Evolutionary conservation across 2,329 filamentous ascomycete species (phyloP).

Genomic region (Kalaharituber pfeilii): DNA sequence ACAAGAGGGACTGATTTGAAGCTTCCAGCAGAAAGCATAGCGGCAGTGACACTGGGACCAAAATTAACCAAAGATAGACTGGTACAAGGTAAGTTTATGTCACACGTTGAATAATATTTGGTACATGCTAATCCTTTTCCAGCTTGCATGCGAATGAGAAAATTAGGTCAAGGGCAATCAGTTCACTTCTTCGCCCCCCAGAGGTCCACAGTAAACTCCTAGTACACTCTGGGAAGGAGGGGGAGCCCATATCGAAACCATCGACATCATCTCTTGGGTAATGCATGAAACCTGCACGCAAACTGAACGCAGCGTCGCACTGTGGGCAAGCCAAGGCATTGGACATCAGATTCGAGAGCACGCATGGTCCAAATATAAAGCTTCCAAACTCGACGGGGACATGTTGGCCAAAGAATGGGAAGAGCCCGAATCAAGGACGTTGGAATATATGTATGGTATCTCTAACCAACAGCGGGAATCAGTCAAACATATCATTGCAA

Average conservation of each 20-base stretch:
- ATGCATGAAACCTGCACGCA: neutral
- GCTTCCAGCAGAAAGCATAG: conserved; percentile 42
- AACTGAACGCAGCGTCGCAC: neutral
- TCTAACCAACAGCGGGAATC: neutral
- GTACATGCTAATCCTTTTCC: neutral
- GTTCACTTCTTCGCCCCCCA: neutral
- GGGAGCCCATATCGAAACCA: neutral
- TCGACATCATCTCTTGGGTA: neutral
- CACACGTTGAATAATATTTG: neutral
- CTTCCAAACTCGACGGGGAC: neutral
- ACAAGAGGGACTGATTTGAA: conserved; percentile 53
- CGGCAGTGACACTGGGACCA: conserved; percentile 50
- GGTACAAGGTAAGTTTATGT: conserved; percentile 41
- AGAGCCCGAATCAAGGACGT: neutral
- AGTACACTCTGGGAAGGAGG: conserved; percentile 9
- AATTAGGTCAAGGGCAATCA: neutral
- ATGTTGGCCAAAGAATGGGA: neutral
- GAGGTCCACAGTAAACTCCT: conserved; percentile 3
- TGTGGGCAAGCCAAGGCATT: neutral
- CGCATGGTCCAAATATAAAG: neutral
- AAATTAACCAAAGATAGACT: conserved; percentile 50
- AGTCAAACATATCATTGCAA: neutral
- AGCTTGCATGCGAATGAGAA: neutral
- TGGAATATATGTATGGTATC: conserved; percentile 1
- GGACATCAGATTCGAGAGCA: neutral